These are phyloP conservation scores for Pseudevernia furfuracea DNA, from an alignment of 495 filamentous ascomycete species.

Conservation along the genomic window DNA sequence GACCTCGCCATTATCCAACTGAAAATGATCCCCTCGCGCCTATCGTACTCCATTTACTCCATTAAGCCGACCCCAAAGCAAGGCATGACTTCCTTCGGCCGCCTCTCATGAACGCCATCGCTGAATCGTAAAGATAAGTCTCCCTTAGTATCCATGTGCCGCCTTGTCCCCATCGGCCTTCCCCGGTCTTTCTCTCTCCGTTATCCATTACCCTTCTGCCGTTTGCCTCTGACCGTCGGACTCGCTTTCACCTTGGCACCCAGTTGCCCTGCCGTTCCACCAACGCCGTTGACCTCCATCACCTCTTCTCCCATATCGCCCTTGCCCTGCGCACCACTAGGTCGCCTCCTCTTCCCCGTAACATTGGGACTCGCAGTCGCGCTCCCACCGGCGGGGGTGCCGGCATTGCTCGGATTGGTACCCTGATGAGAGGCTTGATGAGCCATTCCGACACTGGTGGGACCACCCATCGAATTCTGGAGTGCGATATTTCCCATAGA, in stretches of 20 bases:
- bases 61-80: background rate
- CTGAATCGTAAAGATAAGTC: slow-evolving; percentile 18
- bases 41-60: background rate
- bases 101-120: slow-evolving; percentile 15
- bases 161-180: background rate
- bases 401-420: slow-evolving; percentile 38
- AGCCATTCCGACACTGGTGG: slow-evolving; percentile 50
- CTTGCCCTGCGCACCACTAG: slow-evolving; percentile 51
- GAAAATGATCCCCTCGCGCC: background rate
- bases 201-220: slow-evolving; percentile 43
- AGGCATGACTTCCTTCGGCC: background rate
- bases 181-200: background rate
- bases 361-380: slow-evolving; percentile 80
- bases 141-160: background rate
- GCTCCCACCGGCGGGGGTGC: slow-evolving; percentile 60
- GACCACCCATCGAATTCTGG: slow-evolving; percentile 35
- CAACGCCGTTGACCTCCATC: slow-evolving; percentile 44
- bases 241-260: slow-evolving; percentile 48
- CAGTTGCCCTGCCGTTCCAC: slow-evolving; percentile 21
- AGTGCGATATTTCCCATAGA: slow-evolving; percentile 30
- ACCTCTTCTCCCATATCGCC: slow-evolving; percentile 18
- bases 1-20: background rate
- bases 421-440: slow-evolving; percentile 67
- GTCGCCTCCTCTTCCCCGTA: slow-evolving; percentile 66
- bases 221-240: slow-evolving; percentile 46